phyloP scores from a whole-genome alignment of 352 stramenopile genomes.

The Phytophthora constricta region DNA sequence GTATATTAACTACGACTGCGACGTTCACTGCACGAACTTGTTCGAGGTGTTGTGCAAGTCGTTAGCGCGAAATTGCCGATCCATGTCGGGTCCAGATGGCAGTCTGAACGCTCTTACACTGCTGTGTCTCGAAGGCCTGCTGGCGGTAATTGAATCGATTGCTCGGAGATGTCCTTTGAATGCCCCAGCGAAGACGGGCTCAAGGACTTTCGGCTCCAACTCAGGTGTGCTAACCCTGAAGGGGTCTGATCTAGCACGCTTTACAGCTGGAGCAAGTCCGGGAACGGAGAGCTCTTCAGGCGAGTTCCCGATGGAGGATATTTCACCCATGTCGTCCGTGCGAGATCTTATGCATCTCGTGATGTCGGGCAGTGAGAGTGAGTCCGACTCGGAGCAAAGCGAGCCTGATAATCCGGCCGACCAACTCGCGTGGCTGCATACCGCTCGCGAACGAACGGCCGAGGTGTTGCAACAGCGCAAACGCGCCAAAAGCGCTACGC shows the following conservation, averaged over 20 bases:
- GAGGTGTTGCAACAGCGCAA: slow-evolving; percentile 92
- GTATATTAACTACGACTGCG: slow-evolving; percentile 99
- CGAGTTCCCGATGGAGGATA: slow-evolving; percentile 74
- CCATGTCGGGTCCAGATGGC: slow-evolving; percentile 65
- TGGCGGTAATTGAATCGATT: slow-evolving; percentile 96
- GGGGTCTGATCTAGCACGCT: slow-evolving; percentile 72
- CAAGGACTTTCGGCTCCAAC: slow-evolving; percentile 35
- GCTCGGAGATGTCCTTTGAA: slow-evolving; percentile 82
- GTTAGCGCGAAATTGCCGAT: slow-evolving; percentile 89
- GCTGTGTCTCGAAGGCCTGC: slow-evolving; percentile 80
- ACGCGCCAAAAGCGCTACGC: slow-evolving; percentile 91
- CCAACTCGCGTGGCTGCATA: slow-evolving; percentile 82
- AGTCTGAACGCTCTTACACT: slow-evolving; percentile 74
- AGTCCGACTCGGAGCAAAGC: slow-evolving; percentile 71
- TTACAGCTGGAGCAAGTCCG: slow-evolving; percentile 49
- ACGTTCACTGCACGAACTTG: slow-evolving; percentile 98
- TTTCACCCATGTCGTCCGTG: slow-evolving; percentile 86
- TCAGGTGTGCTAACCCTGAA: slow-evolving; percentile 56
- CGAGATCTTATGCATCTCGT: slow-evolving; percentile 86
- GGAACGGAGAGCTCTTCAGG: slow-evolving; percentile 29
- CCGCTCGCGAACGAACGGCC: slow-evolving; percentile 83
- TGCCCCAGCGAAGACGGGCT: slow-evolving; percentile 27
- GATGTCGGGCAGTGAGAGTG: slow-evolving; percentile 80
- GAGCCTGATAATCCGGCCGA: slow-evolving; percentile 53
- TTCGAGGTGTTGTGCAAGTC: slow-evolving; percentile 97